Evolutionary conservation across 805 yeast species (phyloP).

Genomic region (Myxozyma udenii): DNA sequence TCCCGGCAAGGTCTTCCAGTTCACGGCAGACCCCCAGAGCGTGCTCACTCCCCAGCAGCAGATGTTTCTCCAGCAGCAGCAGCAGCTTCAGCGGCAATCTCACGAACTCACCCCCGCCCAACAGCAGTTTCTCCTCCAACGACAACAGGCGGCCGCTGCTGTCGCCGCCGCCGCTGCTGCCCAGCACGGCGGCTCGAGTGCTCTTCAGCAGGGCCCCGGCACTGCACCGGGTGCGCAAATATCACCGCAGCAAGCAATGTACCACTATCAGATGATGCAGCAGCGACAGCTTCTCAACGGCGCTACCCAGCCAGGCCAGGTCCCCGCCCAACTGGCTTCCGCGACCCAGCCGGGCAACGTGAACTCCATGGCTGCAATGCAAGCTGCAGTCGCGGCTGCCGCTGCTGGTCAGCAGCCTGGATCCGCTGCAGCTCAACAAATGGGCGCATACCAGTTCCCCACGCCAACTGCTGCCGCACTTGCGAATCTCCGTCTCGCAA

Average conservation of each 20-base stretch:
- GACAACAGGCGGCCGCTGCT: slow-evolving; percentile 13
- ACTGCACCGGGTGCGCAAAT: slow-evolving; percentile 1
- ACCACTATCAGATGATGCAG: slow-evolving; percentile 9
- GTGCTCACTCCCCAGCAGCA: too few species aligned
- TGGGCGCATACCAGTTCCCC: slow-evolving; percentile 14
- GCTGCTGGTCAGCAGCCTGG: not conserved
- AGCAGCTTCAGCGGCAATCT: slow-evolving; percentile 11
- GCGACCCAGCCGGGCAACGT: not conserved
- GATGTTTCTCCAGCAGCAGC: slow-evolving; percentile 6
- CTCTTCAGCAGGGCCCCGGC: slow-evolving; percentile 2
- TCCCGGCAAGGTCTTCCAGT: not conserved
- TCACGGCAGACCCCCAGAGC: not conserved
- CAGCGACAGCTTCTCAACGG: slow-evolving; percentile 11
- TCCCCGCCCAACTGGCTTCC: not conserved
- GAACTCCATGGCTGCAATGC: not conserved
- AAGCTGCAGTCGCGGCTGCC: not conserved
- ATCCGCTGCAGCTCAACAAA: too few species aligned
- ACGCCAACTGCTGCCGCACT: slow-evolving; percentile 4
- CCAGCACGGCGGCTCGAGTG: slow-evolving; percentile 7
- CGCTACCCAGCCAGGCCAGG: not conserved
- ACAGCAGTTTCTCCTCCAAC: slow-evolving; percentile 8
- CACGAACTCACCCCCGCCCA: slow-evolving; percentile 13
- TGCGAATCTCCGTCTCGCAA: slow-evolving; percentile 9
- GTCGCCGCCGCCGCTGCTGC: slow-evolving; percentile 3
- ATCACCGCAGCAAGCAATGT: slow-evolving; percentile 4